A percentile compares a stretch with the other conserved stretches of the same genome.
Evolutionary conservation across 2,329 filamentous ascomycete species (phyloP).

Genomic region (Magnaporthiopsis poae): DNA sequence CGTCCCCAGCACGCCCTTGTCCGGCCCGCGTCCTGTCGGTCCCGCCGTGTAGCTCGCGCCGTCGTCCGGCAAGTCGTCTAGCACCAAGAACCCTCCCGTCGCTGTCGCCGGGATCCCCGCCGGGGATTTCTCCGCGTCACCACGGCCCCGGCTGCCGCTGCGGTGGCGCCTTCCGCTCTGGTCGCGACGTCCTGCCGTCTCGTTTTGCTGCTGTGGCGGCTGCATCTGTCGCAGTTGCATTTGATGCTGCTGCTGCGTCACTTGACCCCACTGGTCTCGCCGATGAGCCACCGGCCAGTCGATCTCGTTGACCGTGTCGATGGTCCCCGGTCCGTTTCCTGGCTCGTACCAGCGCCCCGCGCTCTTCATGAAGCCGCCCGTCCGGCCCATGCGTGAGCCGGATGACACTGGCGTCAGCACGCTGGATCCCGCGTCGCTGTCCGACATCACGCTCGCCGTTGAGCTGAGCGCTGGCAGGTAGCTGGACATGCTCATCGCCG

Average conservation of each 20-base stretch:
- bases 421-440: constrained; percentile 20
- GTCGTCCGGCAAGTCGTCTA: constrained; percentile 20
- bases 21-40: constrained; percentile 14
- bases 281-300: constrained; percentile 14
- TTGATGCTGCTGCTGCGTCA: not conserved
- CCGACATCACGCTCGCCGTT: constrained; percentile 20
- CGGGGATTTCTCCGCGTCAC: not conserved
- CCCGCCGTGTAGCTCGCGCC: constrained; percentile 17
- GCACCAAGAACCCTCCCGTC: constrained; percentile 15
- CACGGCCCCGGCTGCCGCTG: not conserved
- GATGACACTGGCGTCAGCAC: constrained; percentile 16
- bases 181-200: not conserved
- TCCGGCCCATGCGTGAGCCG: constrained; percentile 9
- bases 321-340: constrained; percentile 7
- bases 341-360: not conserved
- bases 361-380: constrained; percentile 1
- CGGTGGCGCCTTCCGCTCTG: not conserved
- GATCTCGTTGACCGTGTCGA: constrained; percentile 18
- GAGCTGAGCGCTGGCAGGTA: constrained; percentile 19
- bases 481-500: constrained; percentile 14
- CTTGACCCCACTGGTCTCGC: not conserved
- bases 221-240: constrained; percentile 1
- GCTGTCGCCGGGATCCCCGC: not conserved
- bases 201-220: not conserved
- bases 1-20: constrained; percentile 12